Evolutionary conservation across 2,329 filamentous ascomycete genomes (phyloP).

Genomic region (Onygenales sp.): DNA sequence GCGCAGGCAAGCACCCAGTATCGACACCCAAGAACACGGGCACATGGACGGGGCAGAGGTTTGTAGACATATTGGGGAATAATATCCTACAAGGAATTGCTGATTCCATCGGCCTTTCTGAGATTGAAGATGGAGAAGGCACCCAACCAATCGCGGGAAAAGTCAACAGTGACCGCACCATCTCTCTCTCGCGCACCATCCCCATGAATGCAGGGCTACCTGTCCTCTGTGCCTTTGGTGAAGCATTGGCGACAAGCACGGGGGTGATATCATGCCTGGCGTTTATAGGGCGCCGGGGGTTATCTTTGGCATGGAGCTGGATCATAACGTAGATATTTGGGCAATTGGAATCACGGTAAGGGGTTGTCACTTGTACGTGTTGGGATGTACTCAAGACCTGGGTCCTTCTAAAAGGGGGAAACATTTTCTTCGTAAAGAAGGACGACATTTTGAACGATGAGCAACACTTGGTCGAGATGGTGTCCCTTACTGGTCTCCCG

Average conservation of each 20-base stretch:
- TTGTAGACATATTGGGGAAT: slow-evolving; percentile 28
- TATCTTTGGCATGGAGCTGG: slow-evolving; percentile 33
- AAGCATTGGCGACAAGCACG: slow-evolving; percentile 29
- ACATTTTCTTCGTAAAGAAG: too few relatives aligned
- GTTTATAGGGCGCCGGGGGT: slow-evolving; percentile 26
- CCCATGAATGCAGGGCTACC: slow-evolving; percentile 22
- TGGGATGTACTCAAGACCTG: too few relatives aligned
- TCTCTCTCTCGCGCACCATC: slow-evolving; percentile 31
- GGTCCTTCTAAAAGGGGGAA: too few relatives aligned
- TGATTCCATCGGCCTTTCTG: slow-evolving; percentile 23
- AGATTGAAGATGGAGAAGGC: slow-evolving; percentile 30
- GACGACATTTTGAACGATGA: too few relatives aligned
- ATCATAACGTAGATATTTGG: slow-evolving; percentile 39
- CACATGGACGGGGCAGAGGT: slow-evolving; percentile 2
- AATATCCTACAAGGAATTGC: slow-evolving; percentile 33
- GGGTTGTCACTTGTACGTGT: too few relatives aligned
- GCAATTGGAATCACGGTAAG: slow-evolving; percentile 36
- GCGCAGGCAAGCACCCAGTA: slow-evolving; percentile 15
- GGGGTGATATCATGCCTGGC: slow-evolving; percentile 12
- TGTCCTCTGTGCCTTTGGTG: slow-evolving; percentile 39
- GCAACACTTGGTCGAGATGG: too few relatives aligned
- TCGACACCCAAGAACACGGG: not conserved
- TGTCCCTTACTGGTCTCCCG: too few relatives aligned
- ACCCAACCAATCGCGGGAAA: slow-evolving; percentile 32
- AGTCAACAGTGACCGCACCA: slow-evolving; percentile 22